phyloP scores from a whole-genome alignment of 345 rosid species.

The Heritiera littoralis region DNA sequence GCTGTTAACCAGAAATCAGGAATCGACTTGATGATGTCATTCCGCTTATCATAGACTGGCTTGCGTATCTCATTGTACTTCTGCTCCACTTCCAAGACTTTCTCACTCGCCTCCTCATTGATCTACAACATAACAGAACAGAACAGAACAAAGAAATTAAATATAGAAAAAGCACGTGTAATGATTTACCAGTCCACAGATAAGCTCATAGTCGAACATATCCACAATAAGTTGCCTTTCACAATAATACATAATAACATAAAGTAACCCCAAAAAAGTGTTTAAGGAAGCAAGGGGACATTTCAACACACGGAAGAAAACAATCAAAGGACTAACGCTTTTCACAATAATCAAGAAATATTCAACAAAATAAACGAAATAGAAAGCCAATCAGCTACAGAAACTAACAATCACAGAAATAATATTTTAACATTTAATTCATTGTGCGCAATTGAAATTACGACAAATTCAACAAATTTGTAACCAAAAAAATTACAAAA shows the following conservation, averaged over 20 bases:
- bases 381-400: neutral
- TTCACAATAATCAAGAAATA: neutral
- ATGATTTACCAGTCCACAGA: neutral
- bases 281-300: neutral
- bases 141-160: neutral
- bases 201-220: neutral
- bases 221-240: neutral
- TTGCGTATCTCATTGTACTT: conserved; percentile 78
- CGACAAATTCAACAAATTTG: neutral
- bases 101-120: conserved; percentile 91
- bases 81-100: conserved; percentile 89
- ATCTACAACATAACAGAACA: conserved; percentile 43
- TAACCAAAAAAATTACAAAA: neutral
- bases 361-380: neutral
- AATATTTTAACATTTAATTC: neutral
- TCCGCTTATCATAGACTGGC: conserved; percentile 85
- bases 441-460: neutral
- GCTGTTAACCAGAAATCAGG: conserved; percentile 96
- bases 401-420: neutral
- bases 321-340: neutral
- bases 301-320: neutral
- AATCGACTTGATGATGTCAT: conserved; percentile 69
- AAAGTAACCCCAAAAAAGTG: neutral
- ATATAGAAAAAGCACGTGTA: neutral
- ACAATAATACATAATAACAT: neutral